Conservation (phyloP, 768 basidiomycete genomes). For the Tricholoma furcatifolium region DNA sequence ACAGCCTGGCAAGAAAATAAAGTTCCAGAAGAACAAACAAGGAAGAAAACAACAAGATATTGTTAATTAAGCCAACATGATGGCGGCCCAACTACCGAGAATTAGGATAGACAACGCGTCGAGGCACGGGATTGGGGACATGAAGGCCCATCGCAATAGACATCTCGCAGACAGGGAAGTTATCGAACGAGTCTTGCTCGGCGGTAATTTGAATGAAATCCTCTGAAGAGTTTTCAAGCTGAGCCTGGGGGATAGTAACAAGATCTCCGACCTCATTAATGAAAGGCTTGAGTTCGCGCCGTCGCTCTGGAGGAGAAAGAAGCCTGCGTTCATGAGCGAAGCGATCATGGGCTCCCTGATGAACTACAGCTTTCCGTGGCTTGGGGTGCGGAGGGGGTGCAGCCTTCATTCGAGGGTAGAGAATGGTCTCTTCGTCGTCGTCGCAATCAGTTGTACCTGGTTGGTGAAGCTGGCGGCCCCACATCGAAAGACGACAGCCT, state of each 20-base stretch:
- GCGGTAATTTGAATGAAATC: too few species aligned
- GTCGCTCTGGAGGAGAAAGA: too few species aligned
- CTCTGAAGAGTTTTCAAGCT: too few species aligned
- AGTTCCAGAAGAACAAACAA: background rate
- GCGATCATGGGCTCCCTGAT: background rate
- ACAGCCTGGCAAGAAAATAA: too few species aligned
- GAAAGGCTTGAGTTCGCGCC: too few species aligned
- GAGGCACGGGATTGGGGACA: background rate
- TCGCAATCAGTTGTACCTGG: background rate
- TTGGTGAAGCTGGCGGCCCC: too few species aligned
- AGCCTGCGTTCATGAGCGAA: background rate
- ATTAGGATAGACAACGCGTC: background rate
- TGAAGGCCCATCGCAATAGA: conserved; percentile 19
- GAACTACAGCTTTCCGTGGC: background rate
- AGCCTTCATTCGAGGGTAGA: background rate
- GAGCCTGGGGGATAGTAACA: background rate
- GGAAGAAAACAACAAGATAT: background rate
- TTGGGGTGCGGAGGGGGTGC: background rate
- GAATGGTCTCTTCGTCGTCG: conserved; percentile 6
- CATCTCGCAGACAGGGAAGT: conserved; percentile 18
- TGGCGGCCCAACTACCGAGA: background rate
- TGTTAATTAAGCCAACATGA: background rate
- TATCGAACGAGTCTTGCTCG: background rate
- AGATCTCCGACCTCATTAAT: background rate
- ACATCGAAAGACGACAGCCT: too few species aligned